phyloP scores from a whole-genome alignment of 176 grass and related monocot genomes.

The Zoysia japonica region DNA sequence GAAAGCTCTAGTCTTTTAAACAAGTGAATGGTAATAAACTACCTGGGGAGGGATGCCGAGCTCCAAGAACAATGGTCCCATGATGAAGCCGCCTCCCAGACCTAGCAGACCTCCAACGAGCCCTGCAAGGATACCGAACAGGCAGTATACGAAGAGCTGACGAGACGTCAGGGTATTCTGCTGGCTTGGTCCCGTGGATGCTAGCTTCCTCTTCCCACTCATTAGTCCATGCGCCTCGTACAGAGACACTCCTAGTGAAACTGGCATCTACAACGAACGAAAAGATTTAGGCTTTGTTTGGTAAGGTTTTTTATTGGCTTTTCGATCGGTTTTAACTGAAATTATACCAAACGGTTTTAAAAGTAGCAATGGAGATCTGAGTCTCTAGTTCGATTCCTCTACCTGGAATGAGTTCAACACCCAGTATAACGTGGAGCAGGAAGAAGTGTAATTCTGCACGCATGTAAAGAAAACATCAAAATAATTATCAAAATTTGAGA shows the following conservation, averaged over 20 bases:
- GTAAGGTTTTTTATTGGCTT: no score
- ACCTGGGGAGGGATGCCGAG: slow-evolving; percentile 79
- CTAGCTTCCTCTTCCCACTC: slow-evolving; percentile 52
- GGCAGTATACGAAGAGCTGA: slow-evolving; percentile 59
- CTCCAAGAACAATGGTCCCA: slow-evolving; percentile 85
- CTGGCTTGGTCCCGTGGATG: slow-evolving; percentile 51
- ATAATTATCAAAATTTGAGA: neutral
- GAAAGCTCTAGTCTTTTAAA: no score
- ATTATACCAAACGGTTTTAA: no score
- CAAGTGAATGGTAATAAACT: neutral
- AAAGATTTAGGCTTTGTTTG: neutral
- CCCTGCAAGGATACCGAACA: slow-evolving; percentile 55
- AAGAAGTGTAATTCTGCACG: slow-evolving; percentile 54
- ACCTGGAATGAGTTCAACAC: slow-evolving; percentile 76
- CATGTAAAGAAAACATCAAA: slow-evolving; percentile 12
- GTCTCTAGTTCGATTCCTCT: neutral
- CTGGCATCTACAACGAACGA: slow-evolving; percentile 51
- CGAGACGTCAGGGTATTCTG: slow-evolving; percentile 32
- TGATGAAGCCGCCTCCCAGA: slow-evolving; percentile 78
- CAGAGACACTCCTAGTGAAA: slow-evolving; percentile 53
- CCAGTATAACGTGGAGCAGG: slow-evolving; percentile 73
- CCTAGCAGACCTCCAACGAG: slow-evolving; percentile 64
- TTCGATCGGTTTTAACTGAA: no score
- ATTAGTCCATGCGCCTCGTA: slow-evolving; percentile 62
- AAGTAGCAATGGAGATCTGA: no score